Conservation (phyloP, 495 filamentous ascomycete species). For the Paragyromitra xinjiangensis region DNA sequence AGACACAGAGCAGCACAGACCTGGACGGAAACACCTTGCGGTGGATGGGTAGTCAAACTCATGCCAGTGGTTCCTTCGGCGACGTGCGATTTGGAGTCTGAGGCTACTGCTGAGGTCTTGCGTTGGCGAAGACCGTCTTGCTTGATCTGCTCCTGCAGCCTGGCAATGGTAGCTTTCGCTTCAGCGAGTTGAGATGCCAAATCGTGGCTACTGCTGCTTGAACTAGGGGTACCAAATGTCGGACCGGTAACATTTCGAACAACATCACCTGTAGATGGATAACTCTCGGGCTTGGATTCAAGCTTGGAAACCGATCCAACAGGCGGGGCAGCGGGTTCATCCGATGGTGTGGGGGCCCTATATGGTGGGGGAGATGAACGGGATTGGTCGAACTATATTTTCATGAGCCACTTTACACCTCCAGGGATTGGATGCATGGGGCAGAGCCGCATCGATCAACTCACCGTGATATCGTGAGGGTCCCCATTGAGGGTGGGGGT, state of each 20-base stretch:
- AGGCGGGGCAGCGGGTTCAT: conserved; percentile 46
- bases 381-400: conserved; percentile 37
- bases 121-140: conserved; percentile 77
- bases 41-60: conserved; percentile 60
- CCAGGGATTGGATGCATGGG: conserved; percentile 7
- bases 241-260: conserved; percentile 59
- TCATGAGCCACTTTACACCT: conserved; percentile 22
- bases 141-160: conserved; percentile 73
- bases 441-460: conserved; percentile 31
- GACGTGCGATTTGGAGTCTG: conserved; percentile 36
- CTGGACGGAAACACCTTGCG: conserved; percentile 85
- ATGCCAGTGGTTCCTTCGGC: conserved; percentile 57
- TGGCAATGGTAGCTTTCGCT: conserved; percentile 76
- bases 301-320: conserved; percentile 31
- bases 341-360: conserved; percentile 65
- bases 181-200: conserved; percentile 68
- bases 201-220: conserved; percentile 40
- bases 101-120: conserved; percentile 62
- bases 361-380: conserved; percentile 64
- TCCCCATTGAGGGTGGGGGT: conserved; percentile 57
- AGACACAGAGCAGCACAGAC: conserved; percentile 84
- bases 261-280: conserved; percentile 35
- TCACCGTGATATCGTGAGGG: conserved; percentile 44
- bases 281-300: conserved; percentile 42
- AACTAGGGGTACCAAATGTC: conserved; percentile 40